Evolutionary conservation across 2,329 filamentous ascomycete genomes (phyloP).

Genomic region (Scortechinia acanthostroma): DNA sequence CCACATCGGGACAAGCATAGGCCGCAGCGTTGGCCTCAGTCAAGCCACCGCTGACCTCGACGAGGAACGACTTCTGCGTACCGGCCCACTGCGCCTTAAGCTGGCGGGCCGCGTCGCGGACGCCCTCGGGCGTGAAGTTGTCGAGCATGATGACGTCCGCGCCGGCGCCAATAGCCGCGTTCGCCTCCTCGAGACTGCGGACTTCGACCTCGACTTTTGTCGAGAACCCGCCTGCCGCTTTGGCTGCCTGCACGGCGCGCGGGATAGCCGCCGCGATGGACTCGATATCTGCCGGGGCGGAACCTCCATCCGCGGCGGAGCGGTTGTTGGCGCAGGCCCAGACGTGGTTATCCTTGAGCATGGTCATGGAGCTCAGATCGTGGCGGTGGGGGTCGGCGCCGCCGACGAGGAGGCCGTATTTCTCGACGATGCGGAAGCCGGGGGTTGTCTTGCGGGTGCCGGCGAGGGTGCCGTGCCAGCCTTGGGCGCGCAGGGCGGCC

Average conservation of each 20-base stretch:
- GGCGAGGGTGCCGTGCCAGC: constrained; percentile 51
- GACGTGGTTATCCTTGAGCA: constrained; percentile 66
- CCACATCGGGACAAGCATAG: constrained; percentile 51
- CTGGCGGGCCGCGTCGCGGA: constrained; percentile 40
- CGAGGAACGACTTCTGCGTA: constrained; percentile 34
- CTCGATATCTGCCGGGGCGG: constrained; percentile 9
- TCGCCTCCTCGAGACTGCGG: constrained; percentile 50
- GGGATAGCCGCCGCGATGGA: constrained; percentile 42
- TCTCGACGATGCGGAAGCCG: constrained; percentile 59
- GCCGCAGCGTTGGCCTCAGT: constrained; percentile 52
- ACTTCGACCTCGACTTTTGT: constrained; percentile 64
- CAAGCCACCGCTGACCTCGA: constrained; percentile 59
- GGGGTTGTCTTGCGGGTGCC: constrained; percentile 63
- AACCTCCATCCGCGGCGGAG: constrained; percentile 11
- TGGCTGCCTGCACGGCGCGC: constrained; percentile 51
- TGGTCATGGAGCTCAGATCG: constrained; percentile 57
- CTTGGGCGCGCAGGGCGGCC: constrained; percentile 10
- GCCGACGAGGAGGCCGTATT: constrained; percentile 61
- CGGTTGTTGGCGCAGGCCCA: constrained; percentile 39
- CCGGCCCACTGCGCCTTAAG: constrained; percentile 47
- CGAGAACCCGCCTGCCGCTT: constrained; percentile 52
- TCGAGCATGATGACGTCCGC: constrained; percentile 64
- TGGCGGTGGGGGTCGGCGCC: constrained; percentile 59
- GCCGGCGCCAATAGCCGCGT: constrained; percentile 53
- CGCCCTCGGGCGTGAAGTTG: constrained; percentile 52